phyloP scores from a whole-genome alignment of 2,329 filamentous ascomycete species.

The Truncatella angustata region DNA sequence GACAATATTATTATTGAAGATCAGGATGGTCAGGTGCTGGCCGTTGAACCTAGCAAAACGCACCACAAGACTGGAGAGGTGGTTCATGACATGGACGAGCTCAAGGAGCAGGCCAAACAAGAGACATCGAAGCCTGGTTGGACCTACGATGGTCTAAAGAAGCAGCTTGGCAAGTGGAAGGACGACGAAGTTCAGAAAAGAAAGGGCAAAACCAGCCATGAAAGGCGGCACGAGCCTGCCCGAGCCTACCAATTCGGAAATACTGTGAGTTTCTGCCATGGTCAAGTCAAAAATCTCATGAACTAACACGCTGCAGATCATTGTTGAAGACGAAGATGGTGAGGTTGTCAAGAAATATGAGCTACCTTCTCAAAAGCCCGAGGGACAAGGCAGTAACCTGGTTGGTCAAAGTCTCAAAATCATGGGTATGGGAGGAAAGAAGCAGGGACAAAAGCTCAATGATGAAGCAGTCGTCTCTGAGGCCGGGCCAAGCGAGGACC shows the following conservation, averaged over 20 bases:
- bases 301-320: conserved; percentile 57
- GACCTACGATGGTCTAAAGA: conserved; percentile 46
- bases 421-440: conserved; percentile 49
- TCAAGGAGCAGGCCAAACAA: conserved; percentile 31
- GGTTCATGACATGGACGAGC: conserved; percentile 16
- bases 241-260: conserved; percentile 83
- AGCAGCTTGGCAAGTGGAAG: conserved; percentile 49
- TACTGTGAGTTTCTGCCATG: conserved; percentile 61
- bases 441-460: conserved; percentile 35
- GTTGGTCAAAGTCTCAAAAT: conserved; percentile 50
- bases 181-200: conserved; percentile 61
- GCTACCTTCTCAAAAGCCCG: conserved; percentile 55
- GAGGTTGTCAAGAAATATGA: conserved; percentile 86
- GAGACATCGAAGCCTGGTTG: conserved; percentile 37
- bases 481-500: conserved; percentile 25
- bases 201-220: conserved; percentile 56
- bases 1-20: conserved; percentile 79
- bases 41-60: conserved; percentile 50
- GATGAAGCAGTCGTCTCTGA: conserved; percentile 16
- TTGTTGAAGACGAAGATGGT: conserved; percentile 83
- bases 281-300: too few relatives aligned
- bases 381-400: conserved; percentile 33
- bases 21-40: conserved; percentile 80
- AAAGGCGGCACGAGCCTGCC: conserved; percentile 67
- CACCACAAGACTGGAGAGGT: conserved; percentile 12